Percentiles rank a stretch among this genome's conserved stretches.
Evolutionary conservation across 1,139 yeast species (phyloP).

Genomic region (Sugiyamaella neomexicana): DNA sequence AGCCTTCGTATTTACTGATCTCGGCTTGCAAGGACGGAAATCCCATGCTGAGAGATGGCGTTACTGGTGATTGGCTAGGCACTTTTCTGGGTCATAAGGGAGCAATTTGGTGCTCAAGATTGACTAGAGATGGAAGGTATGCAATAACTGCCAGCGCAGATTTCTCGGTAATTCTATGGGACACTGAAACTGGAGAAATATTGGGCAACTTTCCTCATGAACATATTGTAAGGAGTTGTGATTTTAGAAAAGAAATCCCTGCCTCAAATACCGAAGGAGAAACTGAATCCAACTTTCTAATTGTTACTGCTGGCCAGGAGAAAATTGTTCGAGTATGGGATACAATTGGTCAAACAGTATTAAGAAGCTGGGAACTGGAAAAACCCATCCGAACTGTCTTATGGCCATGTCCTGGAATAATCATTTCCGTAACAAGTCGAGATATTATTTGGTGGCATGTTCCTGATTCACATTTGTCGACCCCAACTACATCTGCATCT

Average conservation of each 20-base stretch:
- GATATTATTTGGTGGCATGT: conserved; percentile 39
- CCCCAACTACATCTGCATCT: conserved; percentile 5
- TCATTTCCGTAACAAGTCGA: conserved; percentile 34
- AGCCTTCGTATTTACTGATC: conserved; percentile 31
- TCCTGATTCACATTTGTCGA: conserved; percentile 17
- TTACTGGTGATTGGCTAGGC: conserved; percentile 46
- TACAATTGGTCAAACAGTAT: background rate
- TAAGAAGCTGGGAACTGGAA: conserved; percentile 27
- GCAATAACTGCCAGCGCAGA: conserved; percentile 44
- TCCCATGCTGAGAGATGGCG: conserved; percentile 43
- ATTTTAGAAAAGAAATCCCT: conserved; percentile 25
- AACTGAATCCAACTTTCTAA: conserved; percentile 10
- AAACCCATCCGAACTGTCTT: conserved; percentile 27
- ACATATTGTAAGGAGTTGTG: conserved; percentile 40
- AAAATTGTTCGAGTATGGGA: conserved; percentile 33
- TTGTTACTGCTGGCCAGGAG: conserved; percentile 36
- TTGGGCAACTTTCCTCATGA: conserved; percentile 35
- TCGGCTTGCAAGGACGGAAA: conserved; percentile 45
- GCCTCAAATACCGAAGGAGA: too few species aligned
- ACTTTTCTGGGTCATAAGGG: conserved; percentile 45
- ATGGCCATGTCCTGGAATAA: conserved; percentile 25
- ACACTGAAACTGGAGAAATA: conserved; percentile 35
- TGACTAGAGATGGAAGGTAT: conserved; percentile 33
- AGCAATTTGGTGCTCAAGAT: conserved; percentile 42
- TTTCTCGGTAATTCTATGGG: conserved; percentile 42